Conservation (phyloP, 2,329 filamentous ascomycete species). For the Fusarium austroafricanum region DNA sequence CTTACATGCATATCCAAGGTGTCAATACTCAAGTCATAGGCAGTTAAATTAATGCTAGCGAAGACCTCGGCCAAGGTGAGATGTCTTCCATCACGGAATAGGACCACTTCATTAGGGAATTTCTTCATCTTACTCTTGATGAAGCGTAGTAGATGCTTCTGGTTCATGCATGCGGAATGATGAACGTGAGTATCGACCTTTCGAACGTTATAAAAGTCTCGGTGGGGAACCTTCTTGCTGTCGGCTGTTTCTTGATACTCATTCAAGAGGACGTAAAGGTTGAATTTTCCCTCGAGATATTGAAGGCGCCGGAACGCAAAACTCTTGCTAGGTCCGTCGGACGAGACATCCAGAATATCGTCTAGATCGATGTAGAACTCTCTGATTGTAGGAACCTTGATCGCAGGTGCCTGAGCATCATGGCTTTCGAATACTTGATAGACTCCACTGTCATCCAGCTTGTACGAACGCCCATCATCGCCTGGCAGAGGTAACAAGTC, state of each 20-base stretch:
- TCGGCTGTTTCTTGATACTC: constrained; percentile 98
- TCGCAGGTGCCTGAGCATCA: constrained; percentile 73
- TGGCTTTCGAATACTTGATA: constrained; percentile 89
- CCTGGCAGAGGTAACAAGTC: constrained; percentile 81
- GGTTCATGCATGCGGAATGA: constrained; percentile 99
- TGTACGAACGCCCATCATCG: constrained; percentile 77
- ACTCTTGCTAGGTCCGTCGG: constrained; percentile 94
- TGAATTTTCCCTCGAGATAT: constrained; percentile 97
- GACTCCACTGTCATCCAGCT: constrained; percentile 84
- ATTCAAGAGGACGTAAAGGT: constrained; percentile 91
- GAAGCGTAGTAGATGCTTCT: constrained; percentile 96
- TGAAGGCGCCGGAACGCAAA: constrained; percentile 95
- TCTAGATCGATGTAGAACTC: constrained; percentile 98
- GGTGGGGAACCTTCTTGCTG: constrained; percentile 95
- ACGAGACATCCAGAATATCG: constrained; percentile 85
- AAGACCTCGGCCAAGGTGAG: constrained; percentile 94
- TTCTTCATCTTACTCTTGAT: constrained; percentile 99
- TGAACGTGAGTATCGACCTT: constrained; percentile 99
- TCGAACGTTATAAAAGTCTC: constrained; percentile 98
- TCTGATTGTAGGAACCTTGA: constrained; percentile 89
- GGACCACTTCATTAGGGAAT: constrained; percentile 90
- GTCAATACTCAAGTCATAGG: constrained; percentile 97
- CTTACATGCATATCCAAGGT: constrained; percentile 97
- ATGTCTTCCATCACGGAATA: constrained; percentile 91
- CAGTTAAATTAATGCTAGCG: constrained; percentile 95